Evolutionary conservation across 257 asterid genomes (phyloP).

Genomic region (Salvia splendens): DNA sequence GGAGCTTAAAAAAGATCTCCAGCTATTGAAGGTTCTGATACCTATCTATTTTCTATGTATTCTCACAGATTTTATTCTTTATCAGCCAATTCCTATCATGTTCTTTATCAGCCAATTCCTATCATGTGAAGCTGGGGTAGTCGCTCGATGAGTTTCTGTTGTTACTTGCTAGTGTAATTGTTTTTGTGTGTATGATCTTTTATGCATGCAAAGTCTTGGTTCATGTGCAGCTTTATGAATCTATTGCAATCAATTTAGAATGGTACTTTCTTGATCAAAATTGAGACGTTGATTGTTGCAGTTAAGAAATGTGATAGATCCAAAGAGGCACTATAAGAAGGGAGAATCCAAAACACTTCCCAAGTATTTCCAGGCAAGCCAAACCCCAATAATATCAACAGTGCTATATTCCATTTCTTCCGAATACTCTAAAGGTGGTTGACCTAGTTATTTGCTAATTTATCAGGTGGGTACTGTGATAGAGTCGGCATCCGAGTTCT

Average conservation of each 20-base stretch:
- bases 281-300: conserved; percentile 36
- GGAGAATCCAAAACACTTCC: conserved; percentile 77
- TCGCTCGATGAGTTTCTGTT: neutral
- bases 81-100: neutral
- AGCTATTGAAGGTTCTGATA: conserved; percentile 65
- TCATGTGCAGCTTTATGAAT: neutral
- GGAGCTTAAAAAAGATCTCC: conserved; percentile 82
- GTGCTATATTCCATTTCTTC: neutral
- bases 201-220: neutral
- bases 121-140: neutral
- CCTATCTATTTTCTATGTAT: conserved; percentile 1
- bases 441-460: conserved; percentile 25
- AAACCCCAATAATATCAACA: conserved; percentile 18
- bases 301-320: conserved; percentile 81
- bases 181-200: neutral
- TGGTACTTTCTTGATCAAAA: conserved; percentile 11
- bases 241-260: conserved; percentile 13
- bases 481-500: conserved; percentile 76
- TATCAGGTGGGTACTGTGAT: conserved; percentile 89
- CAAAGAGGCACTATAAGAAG: conserved; percentile 83
- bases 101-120: neutral
- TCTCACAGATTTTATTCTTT: neutral
- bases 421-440: neutral
- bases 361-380: conserved; percentile 85
- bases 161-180: neutral